phyloP scores from a whole-genome alignment of 2,329 filamentous ascomycete genomes.

The Alternaria rosae region DNA sequence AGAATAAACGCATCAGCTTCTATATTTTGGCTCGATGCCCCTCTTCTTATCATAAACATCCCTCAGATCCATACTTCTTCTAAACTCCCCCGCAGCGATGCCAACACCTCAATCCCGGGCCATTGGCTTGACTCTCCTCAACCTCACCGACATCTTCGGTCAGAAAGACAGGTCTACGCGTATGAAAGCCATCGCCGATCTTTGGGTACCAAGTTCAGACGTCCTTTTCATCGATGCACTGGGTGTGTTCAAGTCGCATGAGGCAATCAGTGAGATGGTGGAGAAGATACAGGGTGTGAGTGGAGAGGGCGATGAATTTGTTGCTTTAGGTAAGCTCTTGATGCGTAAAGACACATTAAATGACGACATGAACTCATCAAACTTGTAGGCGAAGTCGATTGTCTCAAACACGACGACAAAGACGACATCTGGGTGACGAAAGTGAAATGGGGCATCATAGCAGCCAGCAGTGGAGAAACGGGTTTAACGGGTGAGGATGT shows the following conservation, averaged over 20 bases:
- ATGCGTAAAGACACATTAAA: neutral
- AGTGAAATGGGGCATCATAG: slow-evolving; percentile 16
- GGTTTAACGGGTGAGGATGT: slow-evolving; percentile 15
- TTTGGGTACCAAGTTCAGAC: neutral
- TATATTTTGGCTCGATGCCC: neutral
- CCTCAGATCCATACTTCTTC: neutral
- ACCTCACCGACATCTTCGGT: slow-evolving; percentile 11
- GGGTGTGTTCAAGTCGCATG: neutral
- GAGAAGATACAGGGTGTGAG: neutral
- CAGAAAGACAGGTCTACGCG: slow-evolving; percentile 5
- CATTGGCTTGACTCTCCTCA: slow-evolving; percentile 4
- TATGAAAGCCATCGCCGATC: neutral
- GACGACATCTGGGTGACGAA: slow-evolving; percentile 15
- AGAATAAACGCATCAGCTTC: neutral
- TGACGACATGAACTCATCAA: neutral
- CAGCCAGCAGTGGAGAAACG: neutral
- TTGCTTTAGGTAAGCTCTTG: neutral
- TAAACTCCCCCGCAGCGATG: neutral
- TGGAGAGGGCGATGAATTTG: neutral
- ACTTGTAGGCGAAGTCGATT: slow-evolving; percentile 8
- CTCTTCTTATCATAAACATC: neutral
- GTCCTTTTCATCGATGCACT: neutral
- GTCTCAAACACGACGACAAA: neutral
- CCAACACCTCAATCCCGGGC: neutral
- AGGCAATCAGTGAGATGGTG: neutral